A percentile compares a stretch with the other conserved stretches of the same genome.
phyloP scores from a whole-genome alignment of 352 stramenopile genomes.

The Pythium scleroteichum region DNA sequence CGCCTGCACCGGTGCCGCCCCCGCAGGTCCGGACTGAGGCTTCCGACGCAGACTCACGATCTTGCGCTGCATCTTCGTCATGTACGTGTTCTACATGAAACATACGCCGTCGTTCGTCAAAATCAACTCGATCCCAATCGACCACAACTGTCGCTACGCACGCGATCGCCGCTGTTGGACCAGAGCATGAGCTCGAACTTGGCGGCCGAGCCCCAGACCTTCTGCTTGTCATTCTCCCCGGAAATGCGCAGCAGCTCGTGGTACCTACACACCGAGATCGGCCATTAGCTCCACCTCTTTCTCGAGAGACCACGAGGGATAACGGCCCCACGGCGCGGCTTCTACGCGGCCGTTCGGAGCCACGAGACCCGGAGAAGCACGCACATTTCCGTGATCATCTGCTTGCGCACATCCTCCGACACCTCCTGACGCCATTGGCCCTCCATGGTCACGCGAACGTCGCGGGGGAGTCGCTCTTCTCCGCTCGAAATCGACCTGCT shows the following conservation, averaged over 20 bases:
- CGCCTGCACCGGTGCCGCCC: slow-evolving; percentile 6
- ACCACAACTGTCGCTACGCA: slow-evolving; percentile 28
- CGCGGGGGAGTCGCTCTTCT: neutral
- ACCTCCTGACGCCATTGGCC: slow-evolving; percentile 76
- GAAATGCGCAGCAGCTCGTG: slow-evolving; percentile 84
- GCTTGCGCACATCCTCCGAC: slow-evolving; percentile 78
- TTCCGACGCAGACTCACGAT: slow-evolving; percentile 83
- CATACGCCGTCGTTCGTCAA: neutral
- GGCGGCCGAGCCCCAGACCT: slow-evolving; percentile 80
- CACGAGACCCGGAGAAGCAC: neutral
- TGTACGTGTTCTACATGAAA: slow-evolving; percentile 61
- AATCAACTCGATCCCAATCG: neutral
- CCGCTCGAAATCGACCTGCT: neutral
- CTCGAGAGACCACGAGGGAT: too few relatives aligned
- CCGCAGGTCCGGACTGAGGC: slow-evolving; percentile 32
- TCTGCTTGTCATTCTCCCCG: slow-evolving; percentile 80
- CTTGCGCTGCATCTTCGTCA: slow-evolving; percentile 85
- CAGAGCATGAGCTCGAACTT: slow-evolving; percentile 89
- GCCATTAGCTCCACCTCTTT: too few relatives aligned
- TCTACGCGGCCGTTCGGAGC: neutral
- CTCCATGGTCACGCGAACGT: slow-evolving; percentile 4
- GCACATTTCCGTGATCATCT: slow-evolving; percentile 89
- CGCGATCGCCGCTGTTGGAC: slow-evolving; percentile 70
- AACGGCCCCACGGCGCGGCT: neutral
- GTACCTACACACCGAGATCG: slow-evolving; percentile 50